A percentile compares a stretch with the other conserved stretches of the same genome.
These are phyloP conservation scores for Pseudopediastrum boryanum DNA, from an alignment of 139 green algal species.

Conservation along the genomic window DNA sequence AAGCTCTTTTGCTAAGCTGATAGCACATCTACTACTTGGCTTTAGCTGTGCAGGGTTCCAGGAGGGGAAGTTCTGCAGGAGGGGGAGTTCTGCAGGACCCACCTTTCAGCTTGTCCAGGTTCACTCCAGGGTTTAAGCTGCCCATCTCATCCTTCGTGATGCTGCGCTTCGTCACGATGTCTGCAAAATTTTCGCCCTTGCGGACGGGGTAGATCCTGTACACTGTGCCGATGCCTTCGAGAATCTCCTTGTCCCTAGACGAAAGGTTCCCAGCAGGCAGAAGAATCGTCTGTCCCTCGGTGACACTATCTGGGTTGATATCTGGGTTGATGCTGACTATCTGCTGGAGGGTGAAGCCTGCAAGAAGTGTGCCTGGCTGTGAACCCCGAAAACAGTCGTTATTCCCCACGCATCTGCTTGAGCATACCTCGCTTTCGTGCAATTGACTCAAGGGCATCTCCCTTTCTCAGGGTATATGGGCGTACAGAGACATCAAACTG, in stretches of 20 bases:
- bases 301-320: constrained; percentile 17
- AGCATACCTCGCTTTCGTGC: constrained; percentile 77
- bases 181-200: constrained; percentile 72
- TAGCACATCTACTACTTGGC: neutral
- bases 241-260: constrained; percentile 80
- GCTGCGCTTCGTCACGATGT: constrained; percentile 76
- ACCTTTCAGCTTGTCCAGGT: constrained; percentile 71
- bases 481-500: constrained; percentile 61
- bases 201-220: constrained; percentile 83
- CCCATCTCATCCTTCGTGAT: constrained; percentile 77
- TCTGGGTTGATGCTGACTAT: constrained; percentile 37
- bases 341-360: constrained; percentile 35
- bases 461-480: constrained; percentile 87
- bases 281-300: constrained; percentile 78
- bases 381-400: neutral
- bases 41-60: constrained; percentile 5
- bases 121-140: constrained; percentile 75
- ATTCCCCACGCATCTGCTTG: neutral
- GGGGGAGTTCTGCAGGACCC: neutral
- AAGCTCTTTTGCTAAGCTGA: too few relatives aligned
- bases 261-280: constrained; percentile 82
- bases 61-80: neutral
- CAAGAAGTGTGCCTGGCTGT: neutral
- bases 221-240: constrained; percentile 73
- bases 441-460: constrained; percentile 81